Base-by-base conservation (phyloP, 805 yeast species). In the Candida orba region DNA sequence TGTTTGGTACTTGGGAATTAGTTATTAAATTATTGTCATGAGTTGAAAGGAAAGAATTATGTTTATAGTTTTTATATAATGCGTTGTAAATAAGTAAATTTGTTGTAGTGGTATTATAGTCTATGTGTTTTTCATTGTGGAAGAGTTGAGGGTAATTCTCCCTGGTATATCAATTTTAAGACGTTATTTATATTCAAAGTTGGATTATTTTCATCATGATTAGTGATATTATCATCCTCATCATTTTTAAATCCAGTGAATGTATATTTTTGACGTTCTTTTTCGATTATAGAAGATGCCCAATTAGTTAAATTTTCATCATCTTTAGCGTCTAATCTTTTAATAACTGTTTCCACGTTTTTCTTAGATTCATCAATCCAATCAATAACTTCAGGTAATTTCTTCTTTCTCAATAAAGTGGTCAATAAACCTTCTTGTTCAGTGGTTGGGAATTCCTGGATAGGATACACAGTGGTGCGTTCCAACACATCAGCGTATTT, bases 1-100 rank as follows among this genome's bases (percentile, higher is more conserved):
- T 93, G 99, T 93, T 93, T 69, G 99, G 99, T 37, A 90, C 98
- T 4, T 93, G 98, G 98, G 99, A 93, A 60, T 62, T 93, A 30
- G 79, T 84, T 43, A 79, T 83, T 39, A 74, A 73, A 45, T 52
- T 77, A n/a, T 63, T 81, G 24, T 74, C 81, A 14, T 34, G 31
- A 34, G 10, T 23, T 24, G 33, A 31, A 33, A 9, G 6, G 6
- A 34, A 18, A 17, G 17, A 34, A 17, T 7, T 33, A n/a, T 41
- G 44, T 41, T 31, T 14, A 41, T 41, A 41, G 31, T 33, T 29
- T 29, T 33, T 29, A 22, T 5, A 36, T 10, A 13, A 10, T 27
- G 22, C 22, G 13, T 27, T 27, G 29, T 27, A 27, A 10, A 27
- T 27, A 25, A 9, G 27, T 9, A 25, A 2, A 25, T 25, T 9